Evolutionary conservation across 257 asterid genomes (phyloP).

Genomic region (Salvia splendens): DNA sequence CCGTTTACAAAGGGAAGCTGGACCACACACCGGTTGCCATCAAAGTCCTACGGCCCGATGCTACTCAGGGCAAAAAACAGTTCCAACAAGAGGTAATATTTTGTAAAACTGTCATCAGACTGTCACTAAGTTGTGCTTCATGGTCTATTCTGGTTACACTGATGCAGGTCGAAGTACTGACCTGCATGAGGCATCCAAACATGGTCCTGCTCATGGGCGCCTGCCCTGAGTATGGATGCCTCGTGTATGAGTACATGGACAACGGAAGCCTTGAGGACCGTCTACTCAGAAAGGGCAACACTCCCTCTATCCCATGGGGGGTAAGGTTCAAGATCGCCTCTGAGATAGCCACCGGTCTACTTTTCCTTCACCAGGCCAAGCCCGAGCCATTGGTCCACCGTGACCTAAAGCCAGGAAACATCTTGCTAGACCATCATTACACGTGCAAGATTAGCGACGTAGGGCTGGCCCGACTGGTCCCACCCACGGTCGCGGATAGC

Average conservation of each 20-base stretch:
- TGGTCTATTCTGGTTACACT: background rate
- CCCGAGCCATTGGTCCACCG: constrained; percentile 89
- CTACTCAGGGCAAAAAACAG: constrained; percentile 74
- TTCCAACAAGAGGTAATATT: constrained; percentile 77
- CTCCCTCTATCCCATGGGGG: constrained; percentile 74
- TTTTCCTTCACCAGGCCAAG: constrained; percentile 80
- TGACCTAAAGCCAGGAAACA: constrained; percentile 80
- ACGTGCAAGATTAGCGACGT: constrained; percentile 84
- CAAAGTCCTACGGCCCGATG: constrained; percentile 75
- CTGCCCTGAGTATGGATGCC: constrained; percentile 80
- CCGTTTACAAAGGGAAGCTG: constrained; percentile 70
- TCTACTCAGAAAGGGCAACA: constrained; percentile 63
- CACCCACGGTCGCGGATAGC: constrained; percentile 59
- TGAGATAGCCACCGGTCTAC: constrained; percentile 70
- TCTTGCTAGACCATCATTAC: constrained; percentile 60
- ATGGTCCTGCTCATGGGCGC: constrained; percentile 85
- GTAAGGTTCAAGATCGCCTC: constrained; percentile 70
- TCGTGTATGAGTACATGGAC: constrained; percentile 82
- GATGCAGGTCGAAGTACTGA: constrained; percentile 64
- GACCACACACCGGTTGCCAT: constrained; percentile 87
- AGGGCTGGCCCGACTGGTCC: constrained; percentile 77
- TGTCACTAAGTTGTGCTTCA: background rate
- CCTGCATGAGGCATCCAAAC: constrained; percentile 80
- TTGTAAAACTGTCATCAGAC: background rate
- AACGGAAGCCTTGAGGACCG: constrained; percentile 82